phyloP scores from a whole-genome alignment of 768 basidiomycete genomes.

The Amanita phalloides region DNA sequence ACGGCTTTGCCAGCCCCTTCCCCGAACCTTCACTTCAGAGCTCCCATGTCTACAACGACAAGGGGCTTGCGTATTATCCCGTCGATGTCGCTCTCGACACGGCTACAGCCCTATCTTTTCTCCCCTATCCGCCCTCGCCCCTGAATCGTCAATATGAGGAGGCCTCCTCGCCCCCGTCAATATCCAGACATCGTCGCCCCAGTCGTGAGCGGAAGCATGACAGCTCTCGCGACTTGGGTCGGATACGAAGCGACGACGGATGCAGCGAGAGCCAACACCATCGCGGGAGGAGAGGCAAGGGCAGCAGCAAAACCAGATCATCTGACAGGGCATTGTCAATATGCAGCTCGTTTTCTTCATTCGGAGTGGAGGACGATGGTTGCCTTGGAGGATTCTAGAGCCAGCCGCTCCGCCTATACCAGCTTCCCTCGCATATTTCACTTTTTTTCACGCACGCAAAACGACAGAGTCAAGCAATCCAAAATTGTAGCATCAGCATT shows the following conservation, averaged over 20 bases:
- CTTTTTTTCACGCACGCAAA: background rate
- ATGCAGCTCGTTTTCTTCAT: conserved; percentile 11
- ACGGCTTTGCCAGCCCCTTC: conserved; percentile 33
- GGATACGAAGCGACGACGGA: conserved; percentile 22
- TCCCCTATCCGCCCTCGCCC: conserved; percentile 23
- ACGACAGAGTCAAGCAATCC: background rate
- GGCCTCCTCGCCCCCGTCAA: conserved; percentile 6
- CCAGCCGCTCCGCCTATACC: background rate
- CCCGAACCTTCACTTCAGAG: conserved; percentile 14
- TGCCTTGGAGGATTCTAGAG: conserved; percentile 33
- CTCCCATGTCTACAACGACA: conserved; percentile 9
- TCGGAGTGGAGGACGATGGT: conserved; percentile 25
- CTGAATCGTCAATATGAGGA: conserved; percentile 7
- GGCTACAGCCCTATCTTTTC: conserved; percentile 21
- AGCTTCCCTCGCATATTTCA: background rate
- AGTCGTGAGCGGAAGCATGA: conserved; percentile 19
- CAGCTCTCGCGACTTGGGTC: conserved; percentile 23
- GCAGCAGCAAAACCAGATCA: conserved; percentile 10
- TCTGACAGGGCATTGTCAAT: conserved; percentile 11
- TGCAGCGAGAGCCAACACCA: conserved; percentile 7
- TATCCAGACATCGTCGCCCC: conserved; percentile 13
- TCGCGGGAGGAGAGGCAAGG: conserved; percentile 2
- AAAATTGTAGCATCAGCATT: conserved; percentile 3
- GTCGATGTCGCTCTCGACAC: conserved; percentile 8
- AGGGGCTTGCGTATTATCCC: conserved; percentile 14